Evolutionary conservation across 1,139 yeast genomes (phyloP).

Genomic region (Debaryomycetaceae sp.): DNA sequence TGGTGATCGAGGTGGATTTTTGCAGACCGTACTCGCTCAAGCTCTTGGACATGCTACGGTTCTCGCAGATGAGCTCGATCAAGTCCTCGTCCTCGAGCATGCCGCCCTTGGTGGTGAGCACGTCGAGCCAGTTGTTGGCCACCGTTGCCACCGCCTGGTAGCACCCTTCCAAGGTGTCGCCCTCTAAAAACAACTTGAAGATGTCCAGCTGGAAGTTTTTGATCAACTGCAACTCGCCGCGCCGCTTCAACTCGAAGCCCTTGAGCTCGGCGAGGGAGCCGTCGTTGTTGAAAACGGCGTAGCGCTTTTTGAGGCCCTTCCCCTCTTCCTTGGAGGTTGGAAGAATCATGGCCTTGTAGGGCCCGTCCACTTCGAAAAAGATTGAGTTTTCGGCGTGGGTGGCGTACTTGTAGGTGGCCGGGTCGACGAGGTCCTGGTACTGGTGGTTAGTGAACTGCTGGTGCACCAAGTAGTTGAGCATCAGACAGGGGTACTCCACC

Average conservation of each 20-base stretch:
- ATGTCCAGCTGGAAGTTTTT: conserved; percentile 95
- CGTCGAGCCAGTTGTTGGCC: conserved; percentile 95
- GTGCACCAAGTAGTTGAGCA: conserved; percentile 93
- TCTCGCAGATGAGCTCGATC: conserved; percentile 92
- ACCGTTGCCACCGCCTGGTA: conserved; percentile 87
- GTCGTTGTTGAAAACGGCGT: conserved; percentile 94
- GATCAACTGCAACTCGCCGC: conserved; percentile 92
- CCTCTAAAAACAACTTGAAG: conserved; percentile 86
- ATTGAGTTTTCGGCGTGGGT: conserved; percentile 88
- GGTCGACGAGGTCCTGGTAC: conserved; percentile 81
- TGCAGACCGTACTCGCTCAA: conserved; percentile 85
- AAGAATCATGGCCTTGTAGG: conserved; percentile 93
- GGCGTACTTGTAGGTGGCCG: conserved; percentile 61
- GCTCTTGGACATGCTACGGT: conserved; percentile 91
- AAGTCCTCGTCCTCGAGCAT: conserved; percentile 92
- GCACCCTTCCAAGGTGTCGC: conserved; percentile 71
- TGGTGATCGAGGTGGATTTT: conserved; percentile 92
- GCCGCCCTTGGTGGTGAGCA: conserved; percentile 79
- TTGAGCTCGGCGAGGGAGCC: conserved; percentile 93
- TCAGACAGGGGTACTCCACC: conserved; percentile 91
- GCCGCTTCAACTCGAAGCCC: conserved; percentile 93
- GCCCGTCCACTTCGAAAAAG: conserved; percentile 98
- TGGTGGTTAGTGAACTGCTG: conserved; percentile 89
- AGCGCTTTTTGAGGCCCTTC: conserved; percentile 90
- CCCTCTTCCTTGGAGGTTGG: conserved; percentile 99